Percentiles rank a stretch among this genome's conserved stretches.
phyloP scores from a whole-genome alignment of 2,329 filamentous ascomycete genomes.

The Lizonia empirigonia region DNA sequence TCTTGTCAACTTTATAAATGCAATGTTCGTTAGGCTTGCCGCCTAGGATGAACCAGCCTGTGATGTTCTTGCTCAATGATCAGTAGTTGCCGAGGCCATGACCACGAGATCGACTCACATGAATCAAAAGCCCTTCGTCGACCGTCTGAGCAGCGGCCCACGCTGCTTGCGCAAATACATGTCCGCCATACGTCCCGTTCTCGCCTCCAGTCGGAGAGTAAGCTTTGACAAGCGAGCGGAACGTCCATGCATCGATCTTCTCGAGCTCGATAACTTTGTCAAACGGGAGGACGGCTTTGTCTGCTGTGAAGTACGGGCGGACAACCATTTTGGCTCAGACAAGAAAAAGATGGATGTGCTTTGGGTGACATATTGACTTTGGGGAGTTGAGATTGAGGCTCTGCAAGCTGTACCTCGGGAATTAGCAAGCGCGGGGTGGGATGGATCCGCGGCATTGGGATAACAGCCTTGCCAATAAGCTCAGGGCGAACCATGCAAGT shows the following conservation, averaged over 20 bases:
- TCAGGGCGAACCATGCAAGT: too few species aligned
- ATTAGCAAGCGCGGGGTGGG: conserved; percentile 9
- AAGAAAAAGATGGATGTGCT: background rate
- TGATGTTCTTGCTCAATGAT: conserved; percentile 52
- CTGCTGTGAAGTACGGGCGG: conserved; percentile 33
- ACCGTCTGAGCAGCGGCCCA: conserved; percentile 63
- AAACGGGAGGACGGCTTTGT: conserved; percentile 44
- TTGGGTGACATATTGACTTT: background rate
- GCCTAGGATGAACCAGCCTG: conserved; percentile 58
- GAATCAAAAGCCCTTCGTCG: conserved; percentile 55
- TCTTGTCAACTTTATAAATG: conserved; percentile 56
- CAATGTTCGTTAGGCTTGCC: conserved; percentile 57
- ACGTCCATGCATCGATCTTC: conserved; percentile 49
- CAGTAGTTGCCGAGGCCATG: background rate
- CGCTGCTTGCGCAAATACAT: conserved; percentile 63
- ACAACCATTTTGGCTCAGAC: conserved; percentile 28
- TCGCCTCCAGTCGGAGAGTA: conserved; percentile 52
- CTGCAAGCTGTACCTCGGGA: conserved; percentile 10
- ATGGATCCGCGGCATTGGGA: conserved; percentile 3
- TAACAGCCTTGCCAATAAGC: background rate
- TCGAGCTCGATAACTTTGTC: conserved; percentile 50
- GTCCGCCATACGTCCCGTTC: conserved; percentile 59
- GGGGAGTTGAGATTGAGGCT: conserved; percentile 5
- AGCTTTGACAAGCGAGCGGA: conserved; percentile 48
- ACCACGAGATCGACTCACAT: conserved; percentile 46